Base-by-base conservation (phyloP, 768 basidiomycete genomes). In the Suillus subluteus region DNA sequence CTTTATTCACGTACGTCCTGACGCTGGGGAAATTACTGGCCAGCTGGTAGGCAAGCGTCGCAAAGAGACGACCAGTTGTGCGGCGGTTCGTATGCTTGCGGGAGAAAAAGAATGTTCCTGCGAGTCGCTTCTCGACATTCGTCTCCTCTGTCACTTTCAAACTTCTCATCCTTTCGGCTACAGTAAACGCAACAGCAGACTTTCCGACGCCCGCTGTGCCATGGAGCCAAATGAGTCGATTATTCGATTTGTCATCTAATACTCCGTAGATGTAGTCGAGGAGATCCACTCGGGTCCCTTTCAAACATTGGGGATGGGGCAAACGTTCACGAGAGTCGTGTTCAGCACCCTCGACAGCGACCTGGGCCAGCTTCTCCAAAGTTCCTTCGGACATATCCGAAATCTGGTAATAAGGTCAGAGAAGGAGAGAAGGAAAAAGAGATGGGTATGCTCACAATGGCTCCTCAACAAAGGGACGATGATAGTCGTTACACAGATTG, bases 61-160 rank as follows among this genome's bases (percentile, higher is more conserved):
- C 50, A 30, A 52, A 52, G 15, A 52, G 15, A 52, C 7, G 15
- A 30, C 15, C 50, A 30, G 50, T 52, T 26, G 50, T 52, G 15
- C 50, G 26, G 0, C 50, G 50, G 7, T 52, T 52, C 15, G 26
- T 52, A 26, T 52, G 26, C 50, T 30, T 52, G 50, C 50, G 26
- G 2, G 50, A 52, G 50, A 52, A 52, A 52, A 52, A 52, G 50
- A 52, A 52, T 16, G 50, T 52, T 52, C 50, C 50, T 13, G 50
- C 26, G 23, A 52, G 50, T 7, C 26, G 50, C 50, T 16, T 52
- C 15, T 52, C 26, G 13, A 52, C 7, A 15, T 16, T 52, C 1
- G 50, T 52, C 50, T 16, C 50, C 6, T 30, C 26, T 52, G 50
- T 52, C 26, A 52, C 23, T 52, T 52, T 52, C 26, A 26, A 15